Percentiles rank a stretch among this genome's conserved stretches.
These are phyloP conservation scores for Hypericum perforatum DNA, from an alignment of 345 rosid genomes.

Conservation along the genomic window DNA sequence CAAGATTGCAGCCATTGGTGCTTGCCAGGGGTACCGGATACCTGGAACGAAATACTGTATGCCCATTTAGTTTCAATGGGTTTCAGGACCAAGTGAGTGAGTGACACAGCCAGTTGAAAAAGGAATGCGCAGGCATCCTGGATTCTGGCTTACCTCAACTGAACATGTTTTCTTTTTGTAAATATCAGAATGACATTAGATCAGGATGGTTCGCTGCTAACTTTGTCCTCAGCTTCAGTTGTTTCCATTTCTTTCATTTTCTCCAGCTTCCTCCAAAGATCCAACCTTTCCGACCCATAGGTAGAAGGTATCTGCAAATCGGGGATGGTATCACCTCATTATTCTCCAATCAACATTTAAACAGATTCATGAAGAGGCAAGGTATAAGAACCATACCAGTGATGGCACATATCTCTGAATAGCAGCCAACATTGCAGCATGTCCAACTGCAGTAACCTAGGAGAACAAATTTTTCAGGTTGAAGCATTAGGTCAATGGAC, in stretches of 20 bases:
- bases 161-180: conserved; percentile 4
- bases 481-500: background rate
- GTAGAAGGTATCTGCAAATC: conserved; percentile 79
- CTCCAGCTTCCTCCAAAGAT: conserved; percentile 84
- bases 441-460: conserved; percentile 97
- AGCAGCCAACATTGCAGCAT: conserved; percentile 92
- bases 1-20: no score
- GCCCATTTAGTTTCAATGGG: background rate
- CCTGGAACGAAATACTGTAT: no score
- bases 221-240: conserved; percentile 42
- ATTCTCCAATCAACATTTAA: background rate
- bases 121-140: background rate
- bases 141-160: conserved; percentile 4
- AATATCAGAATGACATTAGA: conserved; percentile 10
- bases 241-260: conserved; percentile 66
- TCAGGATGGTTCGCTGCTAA: conserved; percentile 36
- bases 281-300: conserved; percentile 84
- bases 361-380: conserved; percentile 5
- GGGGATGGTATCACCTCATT: conserved; percentile 6
- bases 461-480: conserved; percentile 2
- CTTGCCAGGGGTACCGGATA: no score
- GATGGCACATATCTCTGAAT: conserved; percentile 86
- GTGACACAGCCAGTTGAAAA: conserved; percentile 6
- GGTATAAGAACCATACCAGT: conserved; percentile 34
- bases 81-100: conserved; percentile 19